Base-by-base conservation (phyloP, 2,329 filamentous ascomycete species). In the Microsporum audouinii region DNA sequence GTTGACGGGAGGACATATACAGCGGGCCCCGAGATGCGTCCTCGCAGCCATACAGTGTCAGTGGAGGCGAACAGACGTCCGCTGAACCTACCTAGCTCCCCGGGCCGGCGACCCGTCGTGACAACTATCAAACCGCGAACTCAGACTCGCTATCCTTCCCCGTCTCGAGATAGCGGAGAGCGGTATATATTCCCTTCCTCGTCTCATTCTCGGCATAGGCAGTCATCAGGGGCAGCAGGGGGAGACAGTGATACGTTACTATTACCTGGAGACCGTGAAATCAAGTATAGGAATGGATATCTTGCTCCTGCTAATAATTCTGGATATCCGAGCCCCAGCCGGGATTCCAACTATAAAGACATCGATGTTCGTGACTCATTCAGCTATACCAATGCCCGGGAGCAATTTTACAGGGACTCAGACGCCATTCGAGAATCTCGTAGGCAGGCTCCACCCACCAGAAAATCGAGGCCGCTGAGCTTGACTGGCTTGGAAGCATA, bases 371-470 rank as follows among this genome's bases (percentile, higher is more conserved):
- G 73, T 53, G 71, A 75, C 65, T 73, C 74, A 5, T 79, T 77
- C 64, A 78, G 76, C 10, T 79, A 79, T 63, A 80, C 77, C 12
- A 76, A 73, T 5, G 72, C 76, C 1, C 72, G 72, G 41, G 77
- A 79, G 60, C 76, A 78, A 60, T 77, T 78, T 62, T 73, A 78
- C 33, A 71, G 75, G 47, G 77, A 79, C 57, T 75, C 72, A n/a
- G 71, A 71, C 8, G 72, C 72, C 29, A 68, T 71, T 41, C 62
- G 64, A 57, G 64, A 65, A 36, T 64, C 66, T 38, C 66, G 65
- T 47, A 64, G 69, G 43, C 64, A 14, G 63, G 64, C 23, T 17
- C 8, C 29, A 1, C 36, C 36, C n/a, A 36, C 14, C 23, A 68
- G 69, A 4, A 65, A 66, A 33, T 69, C 71, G 36, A 69, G 75